A percentile compares a stretch with the other conserved stretches of the same genome.
phyloP scores from a whole-genome alignment of 257 asterid species.

The Eucommia ulmoides region DNA sequence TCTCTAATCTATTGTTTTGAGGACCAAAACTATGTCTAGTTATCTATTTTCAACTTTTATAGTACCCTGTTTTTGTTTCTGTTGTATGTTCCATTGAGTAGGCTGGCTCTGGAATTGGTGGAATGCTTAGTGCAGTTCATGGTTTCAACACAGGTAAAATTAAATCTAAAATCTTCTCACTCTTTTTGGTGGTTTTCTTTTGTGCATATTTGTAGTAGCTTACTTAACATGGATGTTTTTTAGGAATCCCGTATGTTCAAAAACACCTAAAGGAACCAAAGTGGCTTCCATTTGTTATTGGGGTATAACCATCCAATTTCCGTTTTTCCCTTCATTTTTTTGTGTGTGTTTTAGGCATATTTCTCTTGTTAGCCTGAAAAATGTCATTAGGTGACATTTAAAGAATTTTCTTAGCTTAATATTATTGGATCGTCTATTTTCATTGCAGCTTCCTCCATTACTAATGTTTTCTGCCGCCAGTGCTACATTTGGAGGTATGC shows the following conservation, averaged over 20 bases:
- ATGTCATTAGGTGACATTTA: not conserved
- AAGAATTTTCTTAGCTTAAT: not conserved
- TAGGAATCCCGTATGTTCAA: conserved; percentile 58
- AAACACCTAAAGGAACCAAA: conserved; percentile 56
- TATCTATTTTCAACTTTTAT: too few relatives aligned
- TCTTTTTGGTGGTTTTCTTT: not conserved
- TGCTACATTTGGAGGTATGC: conserved; percentile 85
- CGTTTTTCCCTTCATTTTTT: not conserved
- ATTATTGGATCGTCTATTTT: conserved; percentile 4
- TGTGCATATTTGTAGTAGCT: too few relatives aligned
- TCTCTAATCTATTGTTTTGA: too few relatives aligned
- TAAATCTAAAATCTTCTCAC: not conserved
- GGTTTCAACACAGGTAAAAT: conserved; percentile 45
- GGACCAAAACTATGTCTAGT: too few relatives aligned
- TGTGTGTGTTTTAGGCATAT: not conserved
- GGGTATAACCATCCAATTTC: conserved; percentile 31
- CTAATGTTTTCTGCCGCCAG: conserved; percentile 67
- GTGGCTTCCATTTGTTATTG: conserved; percentile 60
- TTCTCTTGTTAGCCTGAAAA: not conserved
- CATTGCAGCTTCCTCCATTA: conserved; percentile 54
- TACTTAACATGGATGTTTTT: conserved; percentile 2
- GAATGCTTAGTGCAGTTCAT: conserved; percentile 59
- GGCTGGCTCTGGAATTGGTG: conserved; percentile 76
- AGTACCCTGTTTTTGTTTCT: not conserved
- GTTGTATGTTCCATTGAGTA: conserved; percentile 9